A percentile compares a stretch with the other conserved stretches of the same genome.
Conservation (phyloP, 345 rosid species). For the Arabidopsis thaliana region TAIR10.1 NC_003070.9:7084001-7084500, state of each 20-base stretch:
- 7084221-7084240: background rate
- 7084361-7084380: background rate
- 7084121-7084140: no score
- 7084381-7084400: background rate
- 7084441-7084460: background rate
- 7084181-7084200: background rate
- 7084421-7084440: background rate
- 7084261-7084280: background rate
- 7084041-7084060: no score
- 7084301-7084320: background rate
- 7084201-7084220: background rate
- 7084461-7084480: background rate
- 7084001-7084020: no score
- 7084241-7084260: background rate
- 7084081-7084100: no score
- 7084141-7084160: no score
- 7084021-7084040: no score
- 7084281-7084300: background rate
- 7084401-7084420: constrained; percentile 17
- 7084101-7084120: no score
- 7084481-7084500: background rate
- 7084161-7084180: background rate
- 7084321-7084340: background rate
- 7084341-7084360: background rate
- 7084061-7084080: no score